Percentiles rank a stretch among this genome's conserved stretches.
These are phyloP conservation scores for Phragmites australis DNA, from an alignment of 176 grass and related monocot species.

Conservation along the genomic window DNA sequence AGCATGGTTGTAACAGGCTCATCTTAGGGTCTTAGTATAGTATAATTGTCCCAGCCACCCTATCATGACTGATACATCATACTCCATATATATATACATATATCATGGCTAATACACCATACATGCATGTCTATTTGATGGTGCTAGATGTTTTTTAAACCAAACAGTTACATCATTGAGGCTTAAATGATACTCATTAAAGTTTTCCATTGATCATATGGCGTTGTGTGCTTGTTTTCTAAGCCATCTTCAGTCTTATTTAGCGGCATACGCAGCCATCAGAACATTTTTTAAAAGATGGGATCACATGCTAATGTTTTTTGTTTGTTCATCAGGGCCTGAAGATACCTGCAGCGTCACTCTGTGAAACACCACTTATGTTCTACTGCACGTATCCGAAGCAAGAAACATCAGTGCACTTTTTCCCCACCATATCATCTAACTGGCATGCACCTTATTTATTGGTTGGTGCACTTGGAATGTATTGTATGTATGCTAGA, in stretches of 20 bases:
- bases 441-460: constrained; percentile 14
- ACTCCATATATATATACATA: neutral
- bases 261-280: neutral
- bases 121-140: neutral
- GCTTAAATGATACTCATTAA: neutral
- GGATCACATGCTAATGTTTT: constrained; percentile 5
- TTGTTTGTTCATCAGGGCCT: constrained; percentile 27
- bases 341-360: neutral
- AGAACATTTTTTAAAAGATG: neutral
- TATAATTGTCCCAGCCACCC: neutral
- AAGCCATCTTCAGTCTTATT: neutral
- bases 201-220: neutral
- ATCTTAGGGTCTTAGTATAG: neutral
- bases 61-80: neutral
- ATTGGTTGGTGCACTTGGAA: constrained; percentile 34
- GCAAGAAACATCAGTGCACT: neutral
- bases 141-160: constrained; percentile 3
- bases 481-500: neutral
- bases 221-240: neutral
- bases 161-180: neutral
- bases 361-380: neutral
- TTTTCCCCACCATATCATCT: neutral
- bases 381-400: neutral
- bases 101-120: neutral
- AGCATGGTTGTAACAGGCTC: too few species aligned